Evolutionary conservation across 169 alveolate genomes (phyloP).

Genomic region (Plasmodium adleri): DNA sequence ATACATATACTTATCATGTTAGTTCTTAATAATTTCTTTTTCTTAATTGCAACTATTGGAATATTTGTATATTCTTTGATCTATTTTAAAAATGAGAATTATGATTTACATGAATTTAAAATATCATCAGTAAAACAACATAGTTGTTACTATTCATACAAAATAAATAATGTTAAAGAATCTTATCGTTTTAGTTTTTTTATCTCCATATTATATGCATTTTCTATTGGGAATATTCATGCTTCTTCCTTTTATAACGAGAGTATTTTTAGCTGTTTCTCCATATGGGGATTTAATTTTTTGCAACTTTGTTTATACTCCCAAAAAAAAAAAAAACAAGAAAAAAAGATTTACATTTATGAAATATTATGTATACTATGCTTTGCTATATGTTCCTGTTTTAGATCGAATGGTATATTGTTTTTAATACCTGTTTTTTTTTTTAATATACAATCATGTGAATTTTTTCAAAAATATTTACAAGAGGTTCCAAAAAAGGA

Average conservation of each 20-base stretch:
- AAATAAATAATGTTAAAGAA: conserved; percentile 14
- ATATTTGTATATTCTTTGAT: conserved; percentile 32
- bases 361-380: conserved; percentile 47
- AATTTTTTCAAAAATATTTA: conserved; percentile 32
- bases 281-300: conserved; percentile 77
- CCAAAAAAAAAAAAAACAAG: no score
- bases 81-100: background rate
- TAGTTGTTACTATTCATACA: conserved; percentile 17
- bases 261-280: conserved; percentile 69
- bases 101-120: background rate
- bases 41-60: conserved; percentile 30
- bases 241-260: conserved; percentile 62
- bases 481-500: no score
- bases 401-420: conserved; percentile 84
- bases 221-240: conserved; percentile 57
- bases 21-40: conserved; percentile 38
- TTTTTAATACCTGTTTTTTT: conserved; percentile 82
- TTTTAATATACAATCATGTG: conserved; percentile 75
- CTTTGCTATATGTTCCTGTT: conserved; percentile 36
- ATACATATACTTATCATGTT: conserved; percentile 21
- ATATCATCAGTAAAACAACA: background rate
- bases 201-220: conserved; percentile 20
- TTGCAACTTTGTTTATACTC: conserved; percentile 27
- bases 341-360: conserved; percentile 8
- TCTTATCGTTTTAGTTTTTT: conserved; percentile 25